These are phyloP conservation scores for Nadsonia commutata DNA, from an alignment of 1,139 yeast species.

Conservation along the genomic window DNA sequence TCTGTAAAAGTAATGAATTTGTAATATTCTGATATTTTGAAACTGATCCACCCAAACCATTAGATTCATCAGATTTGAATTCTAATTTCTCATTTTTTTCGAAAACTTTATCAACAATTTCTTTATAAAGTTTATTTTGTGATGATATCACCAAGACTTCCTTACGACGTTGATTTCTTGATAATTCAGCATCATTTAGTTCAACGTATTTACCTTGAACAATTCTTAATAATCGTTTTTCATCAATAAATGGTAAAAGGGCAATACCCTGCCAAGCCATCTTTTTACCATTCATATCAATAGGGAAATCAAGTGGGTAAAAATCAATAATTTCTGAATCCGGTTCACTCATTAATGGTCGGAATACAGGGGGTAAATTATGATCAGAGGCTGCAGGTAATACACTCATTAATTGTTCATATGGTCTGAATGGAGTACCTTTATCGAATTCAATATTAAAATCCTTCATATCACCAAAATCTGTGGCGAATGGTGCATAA, in stretches of 20 bases:
- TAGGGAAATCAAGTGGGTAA: conserved; percentile 78
- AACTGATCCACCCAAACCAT: conserved; percentile 56
- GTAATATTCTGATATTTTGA: conserved; percentile 15
- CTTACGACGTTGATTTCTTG: conserved; percentile 36
- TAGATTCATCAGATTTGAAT: conserved; percentile 34
- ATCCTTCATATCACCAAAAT: conserved; percentile 49
- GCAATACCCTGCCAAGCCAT: conserved; percentile 96
- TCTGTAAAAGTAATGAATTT: conserved; percentile 11
- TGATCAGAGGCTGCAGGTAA: conserved; percentile 96
- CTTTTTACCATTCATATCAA: conserved; percentile 88
- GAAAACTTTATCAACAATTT: conserved; percentile 14
- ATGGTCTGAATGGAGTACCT: conserved; percentile 83
- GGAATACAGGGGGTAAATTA: conserved; percentile 69
- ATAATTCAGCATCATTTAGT: conserved; percentile 52
- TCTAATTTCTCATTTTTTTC: conserved; percentile 15
- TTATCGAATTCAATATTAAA: conserved; percentile 46
- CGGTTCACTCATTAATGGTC: conserved; percentile 69
- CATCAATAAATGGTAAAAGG: conserved; percentile 80
- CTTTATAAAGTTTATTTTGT: conserved; percentile 14
- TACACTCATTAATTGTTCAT: conserved; percentile 94
- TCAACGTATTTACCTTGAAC: conserved; percentile 51
- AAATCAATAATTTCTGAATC: conserved; percentile 80
- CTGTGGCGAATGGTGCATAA: conserved; percentile 95
- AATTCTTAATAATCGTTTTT: conserved; percentile 47
- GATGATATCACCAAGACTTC: conserved; percentile 22